These are phyloP conservation scores for Solanum chiquidenum DNA, from an alignment of 257 asterid genomes.

Conservation along the genomic window DNA sequence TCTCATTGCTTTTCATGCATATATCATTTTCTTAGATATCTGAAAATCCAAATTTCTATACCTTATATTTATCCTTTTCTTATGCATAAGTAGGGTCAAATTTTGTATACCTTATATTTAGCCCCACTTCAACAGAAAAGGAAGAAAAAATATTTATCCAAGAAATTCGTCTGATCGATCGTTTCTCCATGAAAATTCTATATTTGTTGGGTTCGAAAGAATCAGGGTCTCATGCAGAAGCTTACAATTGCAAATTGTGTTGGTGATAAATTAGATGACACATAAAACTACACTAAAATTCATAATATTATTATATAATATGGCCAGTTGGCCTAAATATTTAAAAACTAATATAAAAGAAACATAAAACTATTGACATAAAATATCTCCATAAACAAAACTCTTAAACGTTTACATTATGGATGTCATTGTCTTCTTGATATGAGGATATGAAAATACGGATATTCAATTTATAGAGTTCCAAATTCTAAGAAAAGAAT, in stretches of 20 bases:
- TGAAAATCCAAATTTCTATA: neutral
- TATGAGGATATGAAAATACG: neutral
- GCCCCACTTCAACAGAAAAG: neutral
- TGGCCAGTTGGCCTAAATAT: neutral
- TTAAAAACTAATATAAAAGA: neutral
- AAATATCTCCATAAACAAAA: too few species aligned
- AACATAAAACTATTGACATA: neutral
- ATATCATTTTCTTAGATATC: neutral
- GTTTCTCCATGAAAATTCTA: neutral
- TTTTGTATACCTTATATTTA: neutral
- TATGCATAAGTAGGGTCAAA: neutral
- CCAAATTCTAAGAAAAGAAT: too few species aligned
- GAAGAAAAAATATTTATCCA: neutral
- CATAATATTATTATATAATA: too few species aligned
- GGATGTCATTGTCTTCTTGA: neutral
- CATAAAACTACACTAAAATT: too few species aligned
- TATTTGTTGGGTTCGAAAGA: neutral
- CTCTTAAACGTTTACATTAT: neutral
- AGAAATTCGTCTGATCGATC: neutral
- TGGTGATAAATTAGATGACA: too few species aligned
- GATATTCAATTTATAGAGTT: neutral
- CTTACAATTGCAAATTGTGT: too few species aligned
- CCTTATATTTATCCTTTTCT: neutral
- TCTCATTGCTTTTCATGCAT: neutral
- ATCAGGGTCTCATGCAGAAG: neutral